Evolutionary conservation across 1,139 yeast genomes (phyloP), one percentile per base, ranked within the genome.

Genomic region (Scheffersomyces insectosa): DNA sequence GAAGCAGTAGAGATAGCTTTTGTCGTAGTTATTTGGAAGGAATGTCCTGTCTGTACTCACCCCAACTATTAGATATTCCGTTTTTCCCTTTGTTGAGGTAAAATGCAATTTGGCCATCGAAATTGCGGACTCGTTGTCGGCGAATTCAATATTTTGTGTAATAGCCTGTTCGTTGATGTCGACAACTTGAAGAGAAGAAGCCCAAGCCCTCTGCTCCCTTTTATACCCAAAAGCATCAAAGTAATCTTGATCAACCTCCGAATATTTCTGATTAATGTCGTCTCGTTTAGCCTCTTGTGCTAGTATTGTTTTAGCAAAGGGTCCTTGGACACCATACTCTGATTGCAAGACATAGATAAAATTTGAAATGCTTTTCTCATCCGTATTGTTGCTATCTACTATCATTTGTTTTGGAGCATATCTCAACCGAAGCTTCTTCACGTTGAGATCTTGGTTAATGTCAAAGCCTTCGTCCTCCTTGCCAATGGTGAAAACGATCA

Each of bases 401-500:
- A 66, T 50, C 57, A 85, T 59, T 34, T 68, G 65, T 42, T 78
- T 72, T 1, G 91, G 90, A 2, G 83, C 72, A 45, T 77, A 77
- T 27, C 79, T 62, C 40, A 86, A 60, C 15, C 68, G 66, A 10
- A 77, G 50, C 28, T 66, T 65, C 13, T 69, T 75, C 6, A 75
- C 68, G 32, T 71, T 67, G 42, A 81, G 68, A 38, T 80, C 81
- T 37, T 77, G 72, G 13, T 65, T 66, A 4, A 77, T 61, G 39
- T 72, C 75, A 44, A 64, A 60, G 4, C 54, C 63, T 2, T 56
- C 46, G 8, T 59, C 59, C 14, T 64, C 68, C 12, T 54, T 63
- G 0, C 85, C 88, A 15, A 86, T 60, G 0, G 85, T 77, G 57
- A 85, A 79, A 33, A 88, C 85, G 2, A 76, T 66, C 51, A 88